Percentiles rank a stretch among this genome's conserved stretches.
phyloP scores from a whole-genome alignment of 2,329 filamentous ascomycete genomes.

The Colletotrichum liriopes region DNA sequence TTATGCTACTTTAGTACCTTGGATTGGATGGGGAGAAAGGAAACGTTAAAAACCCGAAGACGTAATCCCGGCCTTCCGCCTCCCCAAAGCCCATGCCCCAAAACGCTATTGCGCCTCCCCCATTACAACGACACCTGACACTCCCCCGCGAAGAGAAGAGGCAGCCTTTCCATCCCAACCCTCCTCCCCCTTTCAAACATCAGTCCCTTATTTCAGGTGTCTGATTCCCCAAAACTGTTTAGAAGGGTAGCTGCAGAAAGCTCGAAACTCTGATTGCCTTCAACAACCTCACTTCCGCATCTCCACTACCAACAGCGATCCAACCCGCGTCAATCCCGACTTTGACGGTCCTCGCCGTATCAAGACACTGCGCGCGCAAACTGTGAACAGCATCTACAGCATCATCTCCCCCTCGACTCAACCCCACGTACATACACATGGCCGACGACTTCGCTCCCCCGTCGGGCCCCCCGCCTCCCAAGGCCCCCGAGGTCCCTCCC shows the following conservation, averaged over 20 bases:
- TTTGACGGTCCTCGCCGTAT: neutral
- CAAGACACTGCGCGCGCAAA: neutral
- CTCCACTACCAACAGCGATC: neutral
- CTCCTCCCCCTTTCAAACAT: constrained; percentile 8
- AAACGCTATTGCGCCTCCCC: constrained; percentile 30
- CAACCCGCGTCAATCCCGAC: neutral
- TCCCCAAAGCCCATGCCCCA: constrained; percentile 22
- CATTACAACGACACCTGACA: constrained; percentile 32
- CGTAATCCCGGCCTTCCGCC: constrained; percentile 37
- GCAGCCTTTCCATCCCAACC: constrained; percentile 5
- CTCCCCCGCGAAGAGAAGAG: constrained; percentile 7
- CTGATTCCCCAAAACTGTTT: neutral
- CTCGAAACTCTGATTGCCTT: constrained; percentile 9
- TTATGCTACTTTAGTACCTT: neutral
- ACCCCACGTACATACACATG: constrained; percentile 55
- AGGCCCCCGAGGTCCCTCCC: constrained; percentile 72
- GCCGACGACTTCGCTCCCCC: constrained; percentile 70
- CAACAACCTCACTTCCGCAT: neutral
- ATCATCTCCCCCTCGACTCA: neutral
- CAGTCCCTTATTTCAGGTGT: constrained; percentile 7
- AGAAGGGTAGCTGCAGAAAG: constrained; percentile 12
- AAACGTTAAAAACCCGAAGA: constrained; percentile 17
- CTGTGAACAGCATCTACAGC: neutral
- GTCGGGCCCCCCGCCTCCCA: constrained; percentile 69
- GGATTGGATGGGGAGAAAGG: neutral